These are phyloP conservation scores for Exophiala sp. DNA, from an alignment of 2,329 filamentous ascomycete species.

Conservation along the genomic window DNA sequence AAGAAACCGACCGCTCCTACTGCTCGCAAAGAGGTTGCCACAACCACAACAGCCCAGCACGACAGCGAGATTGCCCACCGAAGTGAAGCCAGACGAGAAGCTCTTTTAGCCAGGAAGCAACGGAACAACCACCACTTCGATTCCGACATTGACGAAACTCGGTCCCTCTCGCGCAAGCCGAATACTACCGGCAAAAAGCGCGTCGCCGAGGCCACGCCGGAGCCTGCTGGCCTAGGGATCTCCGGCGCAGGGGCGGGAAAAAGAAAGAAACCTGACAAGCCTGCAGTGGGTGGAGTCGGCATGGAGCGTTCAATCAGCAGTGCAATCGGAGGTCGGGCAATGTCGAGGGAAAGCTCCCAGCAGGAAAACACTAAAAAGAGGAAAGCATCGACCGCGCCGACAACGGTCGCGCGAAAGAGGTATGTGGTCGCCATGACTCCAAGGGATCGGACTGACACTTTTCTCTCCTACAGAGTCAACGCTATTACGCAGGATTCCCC, in stretches of 20 bases:
- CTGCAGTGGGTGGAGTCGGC: slow-evolving; percentile 36
- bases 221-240: slow-evolving; percentile 57
- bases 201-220: slow-evolving; percentile 46
- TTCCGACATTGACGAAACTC: slow-evolving; percentile 69
- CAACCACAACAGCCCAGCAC: slow-evolving; percentile 48
- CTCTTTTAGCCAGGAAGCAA: slow-evolving; percentile 53
- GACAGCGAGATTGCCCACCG: slow-evolving; percentile 78
- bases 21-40: slow-evolving; percentile 61
- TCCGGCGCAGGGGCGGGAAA: slow-evolving; percentile 57
- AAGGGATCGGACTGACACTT: background rate
- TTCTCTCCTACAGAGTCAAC: slow-evolving; percentile 18
- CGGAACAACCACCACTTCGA: slow-evolving; percentile 58
- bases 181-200: slow-evolving; percentile 58
- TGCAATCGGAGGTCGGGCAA: slow-evolving; percentile 22
- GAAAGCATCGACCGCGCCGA: slow-evolving; percentile 31
- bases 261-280: slow-evolving; percentile 59
- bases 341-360: slow-evolving; percentile 29
- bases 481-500: slow-evolving; percentile 55
- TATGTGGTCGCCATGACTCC: slow-evolving; percentile 38
- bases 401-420: slow-evolving; percentile 62
- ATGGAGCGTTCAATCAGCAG: slow-evolving; percentile 64
- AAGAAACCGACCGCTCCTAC: slow-evolving; percentile 47
- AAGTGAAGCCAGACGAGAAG: slow-evolving; percentile 78
- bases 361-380: slow-evolving; percentile 30
- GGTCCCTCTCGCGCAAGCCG: slow-evolving; percentile 50